Evolutionary conservation across 495 filamentous ascomycete genomes (phyloP).

Genomic region (Aspergillus leporis): DNA sequence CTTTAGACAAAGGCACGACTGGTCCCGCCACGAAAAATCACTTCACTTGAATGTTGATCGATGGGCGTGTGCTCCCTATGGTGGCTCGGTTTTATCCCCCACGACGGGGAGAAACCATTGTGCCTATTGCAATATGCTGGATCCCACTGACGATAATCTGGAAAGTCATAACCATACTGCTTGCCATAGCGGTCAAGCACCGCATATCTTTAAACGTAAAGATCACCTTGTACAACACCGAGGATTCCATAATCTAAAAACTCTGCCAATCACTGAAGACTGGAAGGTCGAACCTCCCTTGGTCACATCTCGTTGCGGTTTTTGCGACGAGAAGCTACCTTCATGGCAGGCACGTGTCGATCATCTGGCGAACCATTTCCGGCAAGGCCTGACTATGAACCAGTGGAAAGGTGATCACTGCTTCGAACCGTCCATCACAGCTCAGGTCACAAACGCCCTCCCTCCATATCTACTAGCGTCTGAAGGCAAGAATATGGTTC

Average conservation of each 20-base stretch:
- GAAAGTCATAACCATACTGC: conserved; percentile 56
- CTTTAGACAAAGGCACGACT: conserved; percentile 80
- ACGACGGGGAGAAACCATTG: conserved; percentile 53
- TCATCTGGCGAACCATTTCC: conserved; percentile 66
- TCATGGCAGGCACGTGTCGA: conserved; percentile 62
- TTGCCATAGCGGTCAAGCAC: conserved; percentile 58
- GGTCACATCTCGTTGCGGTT: conserved; percentile 65
- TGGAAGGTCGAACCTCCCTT: conserved; percentile 64
- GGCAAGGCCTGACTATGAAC: conserved; percentile 61
- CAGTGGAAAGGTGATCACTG: conserved; percentile 72
- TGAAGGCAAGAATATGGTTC: neutral
- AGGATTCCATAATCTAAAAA: conserved; percentile 65
- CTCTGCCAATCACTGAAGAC: conserved; percentile 59
- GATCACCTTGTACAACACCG: conserved; percentile 79
- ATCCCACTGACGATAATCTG: conserved; percentile 23
- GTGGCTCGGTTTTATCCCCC: conserved; percentile 35
- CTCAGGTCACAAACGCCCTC: conserved; percentile 62
- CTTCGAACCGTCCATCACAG: conserved; percentile 59
- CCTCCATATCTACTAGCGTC: conserved; percentile 45
- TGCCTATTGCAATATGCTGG: conserved; percentile 24
- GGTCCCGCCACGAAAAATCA: conserved; percentile 78
- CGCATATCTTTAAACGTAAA: conserved; percentile 73
- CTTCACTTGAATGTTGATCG: conserved; percentile 73
- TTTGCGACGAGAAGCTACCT: conserved; percentile 58
- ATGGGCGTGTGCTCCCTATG: conserved; percentile 71